Base-by-base conservation (phyloP, 2,329 filamentous ascomycete genomes). In the Coniosporium tulheliwenetii region DNA sequence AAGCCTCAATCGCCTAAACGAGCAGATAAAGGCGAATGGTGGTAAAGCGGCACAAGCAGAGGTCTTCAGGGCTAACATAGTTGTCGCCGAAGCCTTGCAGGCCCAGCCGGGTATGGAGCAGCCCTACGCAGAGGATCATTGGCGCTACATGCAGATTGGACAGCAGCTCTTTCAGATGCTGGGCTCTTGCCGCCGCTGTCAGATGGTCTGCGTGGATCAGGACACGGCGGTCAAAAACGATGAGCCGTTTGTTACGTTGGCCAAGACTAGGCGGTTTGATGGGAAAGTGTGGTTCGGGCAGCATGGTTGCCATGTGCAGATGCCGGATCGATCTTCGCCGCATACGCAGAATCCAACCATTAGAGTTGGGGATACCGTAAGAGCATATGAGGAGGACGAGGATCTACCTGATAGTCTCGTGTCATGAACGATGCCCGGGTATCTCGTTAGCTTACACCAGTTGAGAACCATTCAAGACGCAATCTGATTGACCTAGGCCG, bases 141-240 rank as follows among this genome's bases (percentile, higher is more conserved):
- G 89, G 89, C 66, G 64, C 10, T 67, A 61, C 12, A 52, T 94
- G 34, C 67, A 62, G 8, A 81, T 95, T 43, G 82, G 81, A 1
- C 49, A 58, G 52, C 69, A 79, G 43, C 58, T 62, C 8, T 82
- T 85, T 50, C 69, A 81, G 45, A 75, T 93, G 52, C 63, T 96
- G 4, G 89, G 87, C 0, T 75, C 82, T 2, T 98, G 91, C 53
- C 75, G 85, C 44, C 69, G 91, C 44, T 98, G 91, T 51, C 86
- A 94, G 57, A 96, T 98, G 87, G 81, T 98, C 8, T 95, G 89
- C 55, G 76, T 96, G 37, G 79, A 98, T 53, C 91, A 95, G 57
- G 67, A 77, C 37, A 94, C 81, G 10, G 86, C 78, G 0, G 70
- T 77, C 46, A 82, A 77, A 56, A 76, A 78, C 47, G 77, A 85